These are phyloP conservation scores for Xylaria acuta DNA, from an alignment of 495 filamentous ascomycete genomes.

Conservation along the genomic window DNA sequence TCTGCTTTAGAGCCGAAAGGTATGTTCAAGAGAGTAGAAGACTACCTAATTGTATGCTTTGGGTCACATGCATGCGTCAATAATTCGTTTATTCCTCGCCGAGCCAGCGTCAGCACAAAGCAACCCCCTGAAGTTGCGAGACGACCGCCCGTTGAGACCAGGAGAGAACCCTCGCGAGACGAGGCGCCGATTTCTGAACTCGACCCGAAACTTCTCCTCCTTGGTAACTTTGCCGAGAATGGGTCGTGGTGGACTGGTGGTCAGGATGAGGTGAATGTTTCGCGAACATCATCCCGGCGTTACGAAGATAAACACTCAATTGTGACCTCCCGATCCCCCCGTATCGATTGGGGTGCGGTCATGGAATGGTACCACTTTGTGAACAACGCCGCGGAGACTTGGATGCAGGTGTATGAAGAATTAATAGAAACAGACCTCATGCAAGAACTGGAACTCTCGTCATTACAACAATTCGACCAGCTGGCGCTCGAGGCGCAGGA, in stretches of 20 bases:
- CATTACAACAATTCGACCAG: slow-evolving; percentile 59
- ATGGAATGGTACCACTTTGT: slow-evolving; percentile 80
- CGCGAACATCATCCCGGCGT: slow-evolving; percentile 42
- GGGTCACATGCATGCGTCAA: slow-evolving; percentile 75
- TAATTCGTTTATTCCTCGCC: slow-evolving; percentile 65
- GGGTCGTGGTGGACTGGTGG: slow-evolving; percentile 83
- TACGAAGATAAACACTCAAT: slow-evolving; percentile 43
- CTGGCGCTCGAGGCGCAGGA: slow-evolving; percentile 70
- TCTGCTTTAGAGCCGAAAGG: slow-evolving; percentile 41
- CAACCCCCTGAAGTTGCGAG: slow-evolving; percentile 32
- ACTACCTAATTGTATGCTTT: slow-evolving; percentile 73
- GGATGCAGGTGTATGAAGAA: slow-evolving; percentile 65
- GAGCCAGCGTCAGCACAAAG: slow-evolving; percentile 45
- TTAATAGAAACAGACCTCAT: slow-evolving; percentile 48
- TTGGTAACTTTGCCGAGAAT: slow-evolving; percentile 85
- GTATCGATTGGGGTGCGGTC: slow-evolving; percentile 77
- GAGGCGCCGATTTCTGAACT: slow-evolving; percentile 54
- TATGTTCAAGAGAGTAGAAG: slow-evolving; percentile 76
- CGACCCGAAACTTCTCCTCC: slow-evolving; percentile 77
- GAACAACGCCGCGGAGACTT: slow-evolving; percentile 56
- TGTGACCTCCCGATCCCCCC: slow-evolving; percentile 68
- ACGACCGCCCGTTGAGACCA: slow-evolving; percentile 32
- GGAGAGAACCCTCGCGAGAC: slow-evolving; percentile 37
- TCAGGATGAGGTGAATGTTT: slow-evolving; percentile 49
- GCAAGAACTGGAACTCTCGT: slow-evolving; percentile 43